These are phyloP conservation scores for Starmerella bombicola DNA, from an alignment of 805 yeast genomes.

Conservation along the genomic window DNA sequence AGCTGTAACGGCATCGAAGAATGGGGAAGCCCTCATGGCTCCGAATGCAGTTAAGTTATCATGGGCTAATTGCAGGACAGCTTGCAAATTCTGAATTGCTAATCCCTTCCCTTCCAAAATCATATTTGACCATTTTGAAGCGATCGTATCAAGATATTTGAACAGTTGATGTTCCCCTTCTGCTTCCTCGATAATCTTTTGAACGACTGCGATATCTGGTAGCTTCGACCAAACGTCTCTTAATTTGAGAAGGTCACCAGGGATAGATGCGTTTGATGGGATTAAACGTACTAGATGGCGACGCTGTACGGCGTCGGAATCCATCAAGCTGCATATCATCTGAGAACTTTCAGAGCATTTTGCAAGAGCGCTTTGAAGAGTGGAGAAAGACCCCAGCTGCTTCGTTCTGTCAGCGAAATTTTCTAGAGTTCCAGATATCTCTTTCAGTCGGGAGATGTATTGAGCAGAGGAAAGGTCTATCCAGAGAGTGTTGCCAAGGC, in stretches of 20 bases:
- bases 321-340: slow-evolving; percentile 14
- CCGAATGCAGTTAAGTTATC: slow-evolving; percentile 50
- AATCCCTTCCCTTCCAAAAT: slow-evolving; percentile 42
- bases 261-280: neutral
- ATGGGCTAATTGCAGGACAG: slow-evolving; percentile 42
- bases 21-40: slow-evolving; percentile 61
- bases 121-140: slow-evolving; percentile 42
- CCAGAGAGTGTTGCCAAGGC: neutral
- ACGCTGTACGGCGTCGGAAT: slow-evolving; percentile 43
- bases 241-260: slow-evolving; percentile 31
- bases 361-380: neutral
- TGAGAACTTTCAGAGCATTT: neutral
- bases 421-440: neutral
- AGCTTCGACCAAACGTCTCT: slow-evolving; percentile 45
- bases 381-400: neutral
- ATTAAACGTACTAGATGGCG: slow-evolving; percentile 52
- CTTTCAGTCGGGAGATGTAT: neutral
- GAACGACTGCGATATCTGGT: slow-evolving; percentile 38
- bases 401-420: neutral
- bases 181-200: slow-evolving; percentile 47
- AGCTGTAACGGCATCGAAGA: slow-evolving; percentile 47
- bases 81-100: slow-evolving; percentile 58
- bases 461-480: neutral
- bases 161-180: slow-evolving; percentile 59
- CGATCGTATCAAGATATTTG: slow-evolving; percentile 40